Percentiles rank a stretch among this genome's conserved stretches.
These are phyloP conservation scores for Pseudonitzschia multiseries DNA, from an alignment of 108 stramenopile genomes.

Conservation along the genomic window DNA sequence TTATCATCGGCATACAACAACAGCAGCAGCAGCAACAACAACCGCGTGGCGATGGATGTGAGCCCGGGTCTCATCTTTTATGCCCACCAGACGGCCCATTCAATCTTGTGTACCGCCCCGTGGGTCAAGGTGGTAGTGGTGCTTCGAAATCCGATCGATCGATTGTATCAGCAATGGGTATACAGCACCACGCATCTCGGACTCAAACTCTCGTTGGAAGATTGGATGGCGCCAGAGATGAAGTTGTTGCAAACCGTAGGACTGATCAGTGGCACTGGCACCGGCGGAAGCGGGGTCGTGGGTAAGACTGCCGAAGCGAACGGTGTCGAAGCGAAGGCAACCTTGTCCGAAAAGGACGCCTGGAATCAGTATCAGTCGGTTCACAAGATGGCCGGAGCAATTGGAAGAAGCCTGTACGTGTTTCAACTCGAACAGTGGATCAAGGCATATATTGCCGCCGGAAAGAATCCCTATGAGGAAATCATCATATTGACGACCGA, in stretches of 20 bases:
- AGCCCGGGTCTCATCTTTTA: constrained; percentile 35
- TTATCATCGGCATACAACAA: neutral
- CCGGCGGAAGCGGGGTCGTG: neutral
- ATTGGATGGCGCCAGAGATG: constrained; percentile 40
- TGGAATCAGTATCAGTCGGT: constrained; percentile 30
- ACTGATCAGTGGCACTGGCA: constrained; percentile 14
- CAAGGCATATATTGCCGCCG: constrained; percentile 21
- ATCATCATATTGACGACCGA: constrained; percentile 23
- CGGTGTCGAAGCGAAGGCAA: neutral
- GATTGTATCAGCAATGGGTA: constrained; percentile 38
- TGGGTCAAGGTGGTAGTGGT: constrained; percentile 38
- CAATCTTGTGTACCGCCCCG: constrained; percentile 32
- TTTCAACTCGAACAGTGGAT: constrained; percentile 33
- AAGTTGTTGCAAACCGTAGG: constrained; percentile 19
- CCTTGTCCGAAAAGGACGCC: constrained; percentile 20
- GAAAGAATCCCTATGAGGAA: constrained; percentile 28
- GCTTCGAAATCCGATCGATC: constrained; percentile 41
- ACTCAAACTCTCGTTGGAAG: constrained; percentile 18
- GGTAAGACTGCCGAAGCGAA: neutral
- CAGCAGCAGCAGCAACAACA: neutral
- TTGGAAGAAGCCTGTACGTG: constrained; percentile 34
- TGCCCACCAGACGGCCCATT: constrained; percentile 18
- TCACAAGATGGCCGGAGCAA: constrained; percentile 14
- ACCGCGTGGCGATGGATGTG: constrained; percentile 34
- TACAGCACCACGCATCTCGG: constrained; percentile 14